phyloP scores from a whole-genome alignment of 2,329 filamentous ascomycete species.

The Zasmidium cellare region DNA sequence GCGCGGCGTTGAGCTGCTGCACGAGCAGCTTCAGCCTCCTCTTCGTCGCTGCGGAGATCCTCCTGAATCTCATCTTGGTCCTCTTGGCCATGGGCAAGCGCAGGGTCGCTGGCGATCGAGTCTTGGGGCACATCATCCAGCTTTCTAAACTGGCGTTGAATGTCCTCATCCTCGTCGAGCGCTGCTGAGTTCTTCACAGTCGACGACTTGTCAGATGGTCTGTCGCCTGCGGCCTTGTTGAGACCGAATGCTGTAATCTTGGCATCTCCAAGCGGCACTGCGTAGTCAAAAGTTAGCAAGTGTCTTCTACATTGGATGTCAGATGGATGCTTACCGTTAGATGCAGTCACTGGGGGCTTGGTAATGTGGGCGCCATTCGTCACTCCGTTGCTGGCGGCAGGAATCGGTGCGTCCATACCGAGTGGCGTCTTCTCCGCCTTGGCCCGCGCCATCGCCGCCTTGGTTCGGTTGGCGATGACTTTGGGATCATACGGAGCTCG shows the following conservation, averaged over 20 bases:
- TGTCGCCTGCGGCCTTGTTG: slow-evolving; percentile 64
- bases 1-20: slow-evolving; percentile 79
- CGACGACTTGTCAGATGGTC: slow-evolving; percentile 56
- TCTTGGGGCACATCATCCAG: slow-evolving; percentile 73
- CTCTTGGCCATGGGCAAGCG: slow-evolving; percentile 59
- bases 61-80: slow-evolving; percentile 57
- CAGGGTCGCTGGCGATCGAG: slow-evolving; percentile 43
- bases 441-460: slow-evolving; percentile 53
- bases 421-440: slow-evolving; percentile 55
- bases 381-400: slow-evolving; percentile 34
- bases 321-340: no score
- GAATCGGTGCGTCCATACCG: slow-evolving; percentile 55
- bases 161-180: slow-evolving; percentile 85
- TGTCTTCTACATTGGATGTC: slow-evolving; percentile 38
- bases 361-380: slow-evolving; percentile 40
- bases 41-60: slow-evolving; percentile 81
- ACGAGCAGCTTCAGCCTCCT: slow-evolving; percentile 79
- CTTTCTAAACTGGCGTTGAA: slow-evolving; percentile 85
- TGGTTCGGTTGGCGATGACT: slow-evolving; percentile 76
- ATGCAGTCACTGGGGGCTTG: slow-evolving; percentile 39
- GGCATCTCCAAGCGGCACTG: slow-evolving; percentile 36
- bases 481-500: slow-evolving; percentile 85
- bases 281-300: not conserved
- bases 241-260: slow-evolving; percentile 86
- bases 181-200: slow-evolving; percentile 71